Conservation (phyloP, 2,329 filamentous ascomycete genomes). For the Verticillium nubilum region DNA sequence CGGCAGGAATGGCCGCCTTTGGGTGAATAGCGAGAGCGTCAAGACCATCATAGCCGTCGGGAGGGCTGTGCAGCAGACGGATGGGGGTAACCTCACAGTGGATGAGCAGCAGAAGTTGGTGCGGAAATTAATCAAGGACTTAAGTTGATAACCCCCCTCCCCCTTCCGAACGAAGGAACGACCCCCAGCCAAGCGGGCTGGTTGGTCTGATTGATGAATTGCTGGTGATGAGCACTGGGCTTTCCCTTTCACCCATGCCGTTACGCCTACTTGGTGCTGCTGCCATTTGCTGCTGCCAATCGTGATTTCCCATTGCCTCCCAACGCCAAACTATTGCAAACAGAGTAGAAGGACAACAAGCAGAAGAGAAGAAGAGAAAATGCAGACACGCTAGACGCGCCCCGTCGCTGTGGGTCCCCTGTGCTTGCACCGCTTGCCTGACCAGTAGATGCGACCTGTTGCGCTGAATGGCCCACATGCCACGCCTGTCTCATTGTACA, state of each 20-base stretch:
- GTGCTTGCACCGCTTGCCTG: not conserved
- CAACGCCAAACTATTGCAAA: slow-evolving; percentile 5
- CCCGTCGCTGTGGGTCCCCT: not conserved
- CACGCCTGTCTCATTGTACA: not conserved
- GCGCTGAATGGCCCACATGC: not conserved
- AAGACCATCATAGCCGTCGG: slow-evolving; percentile 74
- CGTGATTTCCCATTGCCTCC: slow-evolving; percentile 2
- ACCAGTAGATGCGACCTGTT: not conserved
- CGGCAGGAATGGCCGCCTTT: slow-evolving; percentile 85
- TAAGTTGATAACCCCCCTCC: slow-evolving; percentile 31
- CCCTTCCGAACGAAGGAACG: slow-evolving; percentile 3
- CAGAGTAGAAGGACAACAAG: not conserved
- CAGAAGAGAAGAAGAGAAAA: not conserved
- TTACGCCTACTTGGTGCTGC: slow-evolving; percentile 2
- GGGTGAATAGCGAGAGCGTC: slow-evolving; percentile 76
- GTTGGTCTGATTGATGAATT: not conserved
- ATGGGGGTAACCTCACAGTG: slow-evolving; percentile 57
- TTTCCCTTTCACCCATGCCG: slow-evolving; percentile 9
- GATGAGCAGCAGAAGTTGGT: slow-evolving; percentile 68
- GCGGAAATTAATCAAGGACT: slow-evolving; percentile 56
- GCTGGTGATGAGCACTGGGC: slow-evolving; percentile 3
- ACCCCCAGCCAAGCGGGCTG: not conserved
- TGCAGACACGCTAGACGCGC: not conserved
- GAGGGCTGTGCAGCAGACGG: slow-evolving; percentile 70
- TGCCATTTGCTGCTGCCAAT: not conserved